A percentile compares a stretch with the other conserved stretches of the same genome.
Conservation (phyloP, 768 basidiomycete genomes). For the Suillus plorans region DNA sequence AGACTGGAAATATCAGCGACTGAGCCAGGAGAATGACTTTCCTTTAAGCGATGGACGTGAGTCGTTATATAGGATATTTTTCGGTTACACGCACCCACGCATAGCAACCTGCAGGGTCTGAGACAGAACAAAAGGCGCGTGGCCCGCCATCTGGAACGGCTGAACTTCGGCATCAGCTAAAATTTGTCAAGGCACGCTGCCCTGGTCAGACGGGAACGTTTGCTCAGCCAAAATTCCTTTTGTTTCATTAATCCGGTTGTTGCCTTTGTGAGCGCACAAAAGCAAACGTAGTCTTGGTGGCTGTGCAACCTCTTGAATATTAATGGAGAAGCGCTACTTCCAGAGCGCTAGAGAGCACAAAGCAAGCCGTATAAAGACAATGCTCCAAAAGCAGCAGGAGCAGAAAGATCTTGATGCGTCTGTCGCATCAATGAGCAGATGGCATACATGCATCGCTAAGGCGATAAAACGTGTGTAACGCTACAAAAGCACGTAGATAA, state of each 20-base stretch:
- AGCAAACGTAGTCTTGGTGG: conserved; percentile 13
- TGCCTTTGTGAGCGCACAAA: conserved; percentile 33
- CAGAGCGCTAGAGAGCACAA: not conserved
- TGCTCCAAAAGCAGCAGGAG: not conserved
- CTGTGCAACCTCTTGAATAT: not conserved
- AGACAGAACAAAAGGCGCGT: conserved; percentile 32
- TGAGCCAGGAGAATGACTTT: conserved; percentile 8
- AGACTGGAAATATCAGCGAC: conserved; percentile 16
- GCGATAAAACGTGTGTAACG: not conserved
- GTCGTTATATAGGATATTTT: conserved; percentile 25
- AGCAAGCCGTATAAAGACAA: not conserved
- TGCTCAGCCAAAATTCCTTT: conserved; percentile 13
- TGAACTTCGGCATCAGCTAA: conserved; percentile 7
- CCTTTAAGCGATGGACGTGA: not conserved
- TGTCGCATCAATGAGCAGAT: not conserved
- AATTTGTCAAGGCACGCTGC: conserved; percentile 2
- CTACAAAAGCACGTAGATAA: conserved; percentile 6
- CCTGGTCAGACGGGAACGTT: conserved; percentile 3
- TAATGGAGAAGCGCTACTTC: conserved; percentile 20
- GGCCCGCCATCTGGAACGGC: conserved; percentile 11
- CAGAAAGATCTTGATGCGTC: not conserved
- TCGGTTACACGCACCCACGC: conserved; percentile 25
- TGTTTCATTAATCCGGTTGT: conserved; percentile 23
- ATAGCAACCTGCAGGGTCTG: not conserved
- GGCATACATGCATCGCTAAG: not conserved